Percentiles rank a stretch among this genome's conserved stretches.
Conservation (phyloP, 2,329 filamentous ascomycete genomes). For the Davidsoniella virescens region DNA sequence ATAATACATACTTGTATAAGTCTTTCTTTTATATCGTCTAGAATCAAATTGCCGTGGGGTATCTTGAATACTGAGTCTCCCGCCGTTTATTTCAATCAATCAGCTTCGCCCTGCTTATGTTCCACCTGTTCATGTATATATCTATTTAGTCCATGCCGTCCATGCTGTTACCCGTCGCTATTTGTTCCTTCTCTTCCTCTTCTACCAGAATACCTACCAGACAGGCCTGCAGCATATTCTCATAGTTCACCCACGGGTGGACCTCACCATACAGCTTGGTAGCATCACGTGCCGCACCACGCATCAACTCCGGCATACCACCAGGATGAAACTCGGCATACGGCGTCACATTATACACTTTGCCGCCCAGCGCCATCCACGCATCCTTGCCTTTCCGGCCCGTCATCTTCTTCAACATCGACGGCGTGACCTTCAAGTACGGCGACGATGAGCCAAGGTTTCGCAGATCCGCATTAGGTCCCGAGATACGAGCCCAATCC, state of each 20-base stretch:
- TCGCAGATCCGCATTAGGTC: constrained; percentile 50
- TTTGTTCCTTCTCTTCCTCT: constrained; percentile 34
- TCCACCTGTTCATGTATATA: neutral
- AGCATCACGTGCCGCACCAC: constrained; percentile 44
- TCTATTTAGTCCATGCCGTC: constrained; percentile 41
- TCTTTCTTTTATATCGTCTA: constrained; percentile 3
- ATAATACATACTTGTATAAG: neutral
- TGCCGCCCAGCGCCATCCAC: constrained; percentile 79
- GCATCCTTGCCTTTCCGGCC: constrained; percentile 73
- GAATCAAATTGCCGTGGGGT: neutral
- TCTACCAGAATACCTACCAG: constrained; percentile 47
- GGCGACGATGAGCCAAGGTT: constrained; percentile 35
- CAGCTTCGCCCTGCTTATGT: neutral
- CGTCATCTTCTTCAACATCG: constrained; percentile 60
- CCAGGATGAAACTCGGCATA: constrained; percentile 87
- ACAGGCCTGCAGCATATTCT: constrained; percentile 50
- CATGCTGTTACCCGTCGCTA: constrained; percentile 27
- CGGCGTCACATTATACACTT: constrained; percentile 86
- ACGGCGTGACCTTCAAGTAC: constrained; percentile 63
- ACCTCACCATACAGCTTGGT: constrained; percentile 49
- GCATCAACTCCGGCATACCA: constrained; percentile 56
- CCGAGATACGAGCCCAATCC: constrained; percentile 77
- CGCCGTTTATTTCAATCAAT: neutral
- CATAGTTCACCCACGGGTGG: constrained; percentile 58
- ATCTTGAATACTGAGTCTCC: neutral